Percentiles rank a stretch among this genome's conserved stretches.
phyloP scores from a whole-genome alignment of 306 rosid genomes.

The Trifolium repens region DNA sequence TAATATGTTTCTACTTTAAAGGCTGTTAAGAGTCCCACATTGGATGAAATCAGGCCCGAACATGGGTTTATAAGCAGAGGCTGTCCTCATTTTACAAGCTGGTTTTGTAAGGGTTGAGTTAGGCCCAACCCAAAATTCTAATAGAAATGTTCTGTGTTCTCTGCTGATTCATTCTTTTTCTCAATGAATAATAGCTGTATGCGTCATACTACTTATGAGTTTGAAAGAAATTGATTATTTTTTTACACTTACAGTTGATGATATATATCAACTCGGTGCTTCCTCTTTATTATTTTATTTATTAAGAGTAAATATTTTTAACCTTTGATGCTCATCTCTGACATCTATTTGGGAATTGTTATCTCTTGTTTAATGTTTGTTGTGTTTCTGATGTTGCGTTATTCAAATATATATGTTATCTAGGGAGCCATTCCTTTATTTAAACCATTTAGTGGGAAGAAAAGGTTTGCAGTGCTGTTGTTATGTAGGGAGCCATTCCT shows the following conservation, averaged over 20 bases:
- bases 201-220: background rate
- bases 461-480: too few relatives aligned
- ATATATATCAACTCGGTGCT: constrained; percentile 7
- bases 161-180: constrained; percentile 16
- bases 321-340: constrained; percentile 25
- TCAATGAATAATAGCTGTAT: constrained; percentile 16
- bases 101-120: too few relatives aligned
- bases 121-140: too few relatives aligned
- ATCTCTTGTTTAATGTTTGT: constrained; percentile 19
- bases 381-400: constrained; percentile 16
- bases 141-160: constrained; percentile 6
- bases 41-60: too few relatives aligned
- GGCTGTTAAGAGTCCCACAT: background rate
- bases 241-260: constrained; percentile 20
- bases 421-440: background rate
- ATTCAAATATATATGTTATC: constrained; percentile 24
- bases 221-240: background rate
- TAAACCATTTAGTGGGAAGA: too few relatives aligned
- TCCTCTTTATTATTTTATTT: constrained; percentile 9
- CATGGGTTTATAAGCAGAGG: too few relatives aligned
- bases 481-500: background rate
- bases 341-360: constrained; percentile 14
- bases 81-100: too few relatives aligned
- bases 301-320: background rate
- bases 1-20: constrained; percentile 15